Evolutionary conservation across 768 basidiomycete genomes (phyloP), one percentile per base, ranked within the genome.

Genomic region (Dioszegia hungarica): DNA sequence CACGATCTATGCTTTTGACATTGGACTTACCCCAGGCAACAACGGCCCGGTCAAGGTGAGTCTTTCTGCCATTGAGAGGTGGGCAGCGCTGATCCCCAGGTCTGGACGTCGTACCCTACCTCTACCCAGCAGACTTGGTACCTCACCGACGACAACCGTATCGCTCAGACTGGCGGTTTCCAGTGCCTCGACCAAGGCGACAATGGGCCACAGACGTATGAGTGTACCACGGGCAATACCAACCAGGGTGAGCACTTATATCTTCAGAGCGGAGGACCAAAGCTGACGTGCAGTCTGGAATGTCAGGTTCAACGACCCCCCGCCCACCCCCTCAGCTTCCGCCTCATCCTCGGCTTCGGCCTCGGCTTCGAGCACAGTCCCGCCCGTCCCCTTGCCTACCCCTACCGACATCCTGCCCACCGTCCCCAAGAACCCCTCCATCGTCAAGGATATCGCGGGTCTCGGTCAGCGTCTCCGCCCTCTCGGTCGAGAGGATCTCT

Each of bases 111-210:
- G 22, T 63, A 63, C 50, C 62, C 62, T 5, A 54, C 48, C 14
- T 38, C 56, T 2, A 56, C 45, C 45, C 62, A 63, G 51, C 62
- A 63, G 50, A 63, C 54, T 22, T 67, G 66, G 66, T 68, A 58
- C 60, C 47, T 62, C 22, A 71, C 69, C 31, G 64, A 54, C 36
- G 75, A 74, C 59, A 56, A 69, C 29, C 62, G 71, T 15, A 69
- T 76, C 40, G 73, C 75, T 37, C 70, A 73, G 59, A 72, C 68
- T 12, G 71, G 70, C 43, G 74, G 74, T 14, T 59, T 60, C 43
- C 70, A 72, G 54, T 76, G 75, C 54, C 61, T 72, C 22, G 68
- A 70, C 54, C 62, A 70, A 43, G 65, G 66, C 5, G 56, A 62
- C 45, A 59, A 53, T 29, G 67, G 63, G 14, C 58, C 63, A 14